Conservation (phyloP, 2,329 filamentous ascomycete species). For the Pseudogymnoascus sp. region DNA sequence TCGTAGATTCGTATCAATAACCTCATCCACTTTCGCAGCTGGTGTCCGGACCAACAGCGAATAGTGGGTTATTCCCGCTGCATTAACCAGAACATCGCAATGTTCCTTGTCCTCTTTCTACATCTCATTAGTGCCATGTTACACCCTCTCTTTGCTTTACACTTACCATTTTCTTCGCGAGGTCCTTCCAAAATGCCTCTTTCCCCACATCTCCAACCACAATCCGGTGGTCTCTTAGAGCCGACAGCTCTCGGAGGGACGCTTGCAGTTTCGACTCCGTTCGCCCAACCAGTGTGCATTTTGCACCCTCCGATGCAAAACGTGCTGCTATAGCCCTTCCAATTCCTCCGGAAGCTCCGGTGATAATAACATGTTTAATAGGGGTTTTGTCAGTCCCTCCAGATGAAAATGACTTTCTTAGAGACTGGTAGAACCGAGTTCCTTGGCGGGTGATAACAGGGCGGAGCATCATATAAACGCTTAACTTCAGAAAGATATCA, state of each 20-base stretch:
- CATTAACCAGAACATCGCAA: slow-evolving; percentile 65
- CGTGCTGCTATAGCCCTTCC: slow-evolving; percentile 58
- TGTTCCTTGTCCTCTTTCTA: slow-evolving; percentile 17
- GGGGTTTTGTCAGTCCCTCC: neutral
- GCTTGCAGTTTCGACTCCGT: slow-evolving; percentile 58
- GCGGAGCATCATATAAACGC: neutral
- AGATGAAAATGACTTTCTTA: neutral
- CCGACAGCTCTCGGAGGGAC: slow-evolving; percentile 45
- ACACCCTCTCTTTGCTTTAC: neutral
- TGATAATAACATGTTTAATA: slow-evolving; percentile 45
- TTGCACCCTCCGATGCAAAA: slow-evolving; percentile 57
- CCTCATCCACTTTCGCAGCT: slow-evolving; percentile 42
- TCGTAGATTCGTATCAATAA: slow-evolving; percentile 65
- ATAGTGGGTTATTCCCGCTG: slow-evolving; percentile 65
- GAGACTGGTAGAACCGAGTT: neutral
- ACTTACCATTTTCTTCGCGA: slow-evolving; percentile 21
- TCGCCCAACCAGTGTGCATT: slow-evolving; percentile 55
- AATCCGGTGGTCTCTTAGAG: slow-evolving; percentile 16
- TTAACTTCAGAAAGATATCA: neutral
- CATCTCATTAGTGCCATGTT: neutral
- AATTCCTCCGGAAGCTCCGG: slow-evolving; percentile 65
- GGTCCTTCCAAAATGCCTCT: slow-evolving; percentile 22
- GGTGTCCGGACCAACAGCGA: slow-evolving; percentile 53
- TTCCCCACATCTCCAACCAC: slow-evolving; percentile 26
- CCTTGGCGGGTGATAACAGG: neutral